Percentiles rank a stretch among this genome's conserved stretches.
Evolutionary conservation across 192 early-diverging fungal genomes (phyloP).

Genomic region (Entrophospora sp.): DNA sequence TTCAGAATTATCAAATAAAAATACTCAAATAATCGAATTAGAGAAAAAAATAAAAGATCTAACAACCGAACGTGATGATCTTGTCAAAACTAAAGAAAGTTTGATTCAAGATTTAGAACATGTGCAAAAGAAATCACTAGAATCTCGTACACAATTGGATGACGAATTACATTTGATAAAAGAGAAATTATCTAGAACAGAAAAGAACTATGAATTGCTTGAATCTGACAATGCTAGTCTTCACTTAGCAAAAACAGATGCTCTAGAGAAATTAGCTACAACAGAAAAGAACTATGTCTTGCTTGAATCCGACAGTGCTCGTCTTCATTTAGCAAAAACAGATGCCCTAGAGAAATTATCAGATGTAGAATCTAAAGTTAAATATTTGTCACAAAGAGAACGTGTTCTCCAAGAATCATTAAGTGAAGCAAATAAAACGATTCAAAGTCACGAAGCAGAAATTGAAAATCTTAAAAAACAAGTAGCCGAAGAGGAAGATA

Average conservation of each 20-base stretch:
- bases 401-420: slow-evolving; percentile 40
- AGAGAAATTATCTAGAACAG: slow-evolving; percentile 21
- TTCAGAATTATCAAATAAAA: not conserved
- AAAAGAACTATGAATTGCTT: slow-evolving; percentile 22
- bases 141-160: slow-evolving; percentile 2
- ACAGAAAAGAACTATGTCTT: slow-evolving; percentile 21
- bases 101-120: slow-evolving; percentile 21
- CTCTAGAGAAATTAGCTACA: slow-evolving; percentile 22
- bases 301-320: slow-evolving; percentile 28
- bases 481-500: slow-evolving; percentile 37
- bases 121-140: slow-evolving; percentile 18
- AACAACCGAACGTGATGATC: slow-evolving; percentile 22
- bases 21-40: not conserved
- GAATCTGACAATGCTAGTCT: slow-evolving; percentile 29
- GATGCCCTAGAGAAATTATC: slow-evolving; percentile 33
- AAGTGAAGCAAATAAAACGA: slow-evolving; percentile 34
- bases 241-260: slow-evolving; percentile 30
- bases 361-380: slow-evolving; percentile 30
- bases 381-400: slow-evolving; percentile 23
- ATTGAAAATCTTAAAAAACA: slow-evolving; percentile 26
- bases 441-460: slow-evolving; percentile 41
- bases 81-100: not conserved
- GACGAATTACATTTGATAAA: slow-evolving; percentile 8
- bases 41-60: not conserved
- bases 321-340: slow-evolving; percentile 27